Evolutionary conservation across 1,284 basidiomycete genomes (phyloP).

Genomic region (Naganishia sp.): DNA sequence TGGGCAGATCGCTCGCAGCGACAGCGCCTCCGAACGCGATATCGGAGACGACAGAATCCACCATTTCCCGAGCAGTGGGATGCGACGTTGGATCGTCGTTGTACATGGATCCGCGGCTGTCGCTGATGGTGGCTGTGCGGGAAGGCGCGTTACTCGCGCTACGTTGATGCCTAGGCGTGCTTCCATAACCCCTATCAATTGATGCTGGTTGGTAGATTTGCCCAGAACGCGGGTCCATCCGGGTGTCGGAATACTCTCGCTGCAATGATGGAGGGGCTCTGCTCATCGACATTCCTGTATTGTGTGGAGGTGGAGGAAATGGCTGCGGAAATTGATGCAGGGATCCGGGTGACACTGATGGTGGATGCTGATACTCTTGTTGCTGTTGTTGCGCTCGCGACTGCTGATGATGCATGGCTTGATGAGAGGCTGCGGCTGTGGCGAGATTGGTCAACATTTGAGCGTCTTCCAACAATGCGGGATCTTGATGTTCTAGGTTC

Average conservation of each 20-base stretch:
- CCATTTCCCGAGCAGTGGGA: conserved; percentile 14
- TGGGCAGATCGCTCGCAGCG: conserved; percentile 15
- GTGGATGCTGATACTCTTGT: conserved; percentile 18
- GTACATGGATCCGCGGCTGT: conserved; percentile 9
- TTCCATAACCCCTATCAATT: background rate
- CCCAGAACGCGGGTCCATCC: background rate
- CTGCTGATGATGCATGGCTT: conserved; percentile 18
- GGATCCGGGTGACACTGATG: conserved; percentile 12
- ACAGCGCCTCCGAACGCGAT: conserved; percentile 26
- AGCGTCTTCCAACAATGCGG: conserved; percentile 17
- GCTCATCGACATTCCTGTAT: background rate
- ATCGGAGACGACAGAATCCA: conserved; percentile 26
- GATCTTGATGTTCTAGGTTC: conserved; percentile 19
- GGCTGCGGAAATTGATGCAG: conserved; percentile 12
- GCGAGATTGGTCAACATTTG: conserved; percentile 25
- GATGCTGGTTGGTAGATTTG: background rate
- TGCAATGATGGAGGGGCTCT: background rate
- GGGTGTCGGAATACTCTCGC: conserved; percentile 14
- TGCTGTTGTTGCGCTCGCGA: conserved; percentile 3
- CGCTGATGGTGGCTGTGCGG: background rate
- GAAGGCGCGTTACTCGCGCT: conserved; percentile 1
- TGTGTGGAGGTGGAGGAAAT: background rate
- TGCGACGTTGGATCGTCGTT: conserved; percentile 1
- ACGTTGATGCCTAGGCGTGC: background rate
- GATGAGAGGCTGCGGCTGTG: conserved; percentile 20